These are phyloP conservation scores for Citrus inodora DNA, from an alignment of 345 rosid genomes.

Conservation along the genomic window DNA sequence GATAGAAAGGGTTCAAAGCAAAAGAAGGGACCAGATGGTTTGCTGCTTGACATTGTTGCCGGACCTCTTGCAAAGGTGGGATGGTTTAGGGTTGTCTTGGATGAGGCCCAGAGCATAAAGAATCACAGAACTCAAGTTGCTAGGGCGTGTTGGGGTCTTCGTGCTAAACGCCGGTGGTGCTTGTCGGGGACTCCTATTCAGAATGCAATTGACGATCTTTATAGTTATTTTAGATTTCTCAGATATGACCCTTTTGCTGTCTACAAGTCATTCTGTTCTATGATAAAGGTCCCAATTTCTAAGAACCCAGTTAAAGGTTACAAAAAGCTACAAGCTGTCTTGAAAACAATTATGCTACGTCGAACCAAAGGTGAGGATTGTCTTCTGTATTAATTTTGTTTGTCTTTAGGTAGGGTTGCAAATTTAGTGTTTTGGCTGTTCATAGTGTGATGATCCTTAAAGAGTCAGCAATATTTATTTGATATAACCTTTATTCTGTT, in stretches of 20 bases:
- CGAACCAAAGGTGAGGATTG: slow-evolving; percentile 81
- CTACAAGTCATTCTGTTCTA: slow-evolving; percentile 55
- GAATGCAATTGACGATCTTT: slow-evolving; percentile 94
- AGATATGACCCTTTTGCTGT: slow-evolving; percentile 78
- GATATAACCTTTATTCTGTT: neutral
- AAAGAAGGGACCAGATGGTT: slow-evolving; percentile 47
- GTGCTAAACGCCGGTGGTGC: slow-evolving; percentile 98
- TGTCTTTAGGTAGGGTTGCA: neutral
- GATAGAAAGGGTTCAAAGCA: slow-evolving; percentile 48
- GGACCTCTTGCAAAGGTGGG: slow-evolving; percentile 90
- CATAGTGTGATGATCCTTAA: neutral
- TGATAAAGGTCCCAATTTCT: slow-evolving; percentile 66
- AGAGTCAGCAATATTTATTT: neutral
- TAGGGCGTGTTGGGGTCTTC: slow-evolving; percentile 98
- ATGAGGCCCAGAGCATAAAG: slow-evolving; percentile 98
- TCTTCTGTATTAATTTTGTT: neutral
- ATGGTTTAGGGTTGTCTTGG: slow-evolving; percentile 95
- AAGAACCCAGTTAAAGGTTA: slow-evolving; percentile 66
- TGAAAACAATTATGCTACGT: slow-evolving; percentile 93
- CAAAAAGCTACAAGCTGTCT: slow-evolving; percentile 75
- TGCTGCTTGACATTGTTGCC: slow-evolving; percentile 43
- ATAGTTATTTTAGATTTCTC: slow-evolving; percentile 96
- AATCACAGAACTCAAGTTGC: slow-evolving; percentile 96
- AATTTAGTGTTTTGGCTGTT: neutral
- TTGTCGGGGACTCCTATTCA: slow-evolving; percentile 98